A percentile compares a stretch with the other conserved stretches of the same genome.
Evolutionary conservation across 1,139 yeast genomes (phyloP).

Genomic region (Candida sojae): DNA sequence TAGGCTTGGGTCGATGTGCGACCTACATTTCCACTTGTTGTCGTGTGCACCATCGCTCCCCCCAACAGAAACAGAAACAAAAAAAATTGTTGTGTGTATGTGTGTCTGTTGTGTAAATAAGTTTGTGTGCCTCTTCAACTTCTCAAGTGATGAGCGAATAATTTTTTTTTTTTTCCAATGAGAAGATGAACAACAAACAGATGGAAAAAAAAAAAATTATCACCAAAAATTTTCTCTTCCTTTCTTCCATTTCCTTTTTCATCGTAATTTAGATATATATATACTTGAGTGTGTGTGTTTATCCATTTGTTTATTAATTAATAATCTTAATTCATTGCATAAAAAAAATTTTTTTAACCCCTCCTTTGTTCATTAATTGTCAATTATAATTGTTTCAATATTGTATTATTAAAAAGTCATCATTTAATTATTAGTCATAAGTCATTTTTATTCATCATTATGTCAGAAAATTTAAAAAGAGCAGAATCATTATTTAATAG

Average conservation of each 20-base stretch:
- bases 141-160: background rate
- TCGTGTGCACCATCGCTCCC: no score
- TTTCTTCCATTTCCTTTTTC: background rate
- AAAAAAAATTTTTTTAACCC: no score
- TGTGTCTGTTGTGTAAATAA: no score
- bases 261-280: background rate
- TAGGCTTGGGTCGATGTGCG: no score
- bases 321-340: no score
- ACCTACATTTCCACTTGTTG: no score
- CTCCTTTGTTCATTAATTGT: no score
- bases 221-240: background rate
- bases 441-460: slow-evolving; percentile 12
- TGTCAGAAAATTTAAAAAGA: slow-evolving; percentile 52
- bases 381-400: no score
- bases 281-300: no score
- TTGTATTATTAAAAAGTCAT: background rate
- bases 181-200: background rate
- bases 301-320: no score
- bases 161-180: background rate
- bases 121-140: background rate
- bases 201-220: background rate
- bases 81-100: no score
- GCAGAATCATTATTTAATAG: slow-evolving; percentile 52
- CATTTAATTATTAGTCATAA: background rate
- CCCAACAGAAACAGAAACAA: no score